phyloP scores from a whole-genome alignment of 768 basidiomycete species.

The Rhodotorula diobovata region DNA sequence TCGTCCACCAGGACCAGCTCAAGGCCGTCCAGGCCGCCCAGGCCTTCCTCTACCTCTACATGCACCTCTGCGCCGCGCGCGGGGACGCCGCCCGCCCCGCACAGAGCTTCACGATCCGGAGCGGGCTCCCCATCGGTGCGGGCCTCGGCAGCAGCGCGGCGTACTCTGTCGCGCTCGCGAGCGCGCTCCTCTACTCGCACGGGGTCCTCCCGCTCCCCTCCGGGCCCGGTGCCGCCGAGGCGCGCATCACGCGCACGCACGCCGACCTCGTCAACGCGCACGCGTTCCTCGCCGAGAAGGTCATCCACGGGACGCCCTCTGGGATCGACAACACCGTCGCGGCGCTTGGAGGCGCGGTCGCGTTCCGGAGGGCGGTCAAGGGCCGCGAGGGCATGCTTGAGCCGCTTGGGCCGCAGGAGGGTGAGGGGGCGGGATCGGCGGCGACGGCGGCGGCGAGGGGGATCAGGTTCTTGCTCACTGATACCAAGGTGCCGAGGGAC shows the following conservation, averaged over 20 bases:
- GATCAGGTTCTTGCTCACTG: constrained; percentile 80
- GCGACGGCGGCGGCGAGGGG: too few relatives aligned
- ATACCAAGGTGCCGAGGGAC: constrained; percentile 87
- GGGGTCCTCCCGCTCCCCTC: constrained; percentile 56
- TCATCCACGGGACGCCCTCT: constrained; percentile 93
- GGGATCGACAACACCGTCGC: constrained; percentile 95
- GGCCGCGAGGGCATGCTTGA: constrained; percentile 64
- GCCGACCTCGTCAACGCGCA: constrained; percentile 83
- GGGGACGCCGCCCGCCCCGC: constrained; percentile 55
- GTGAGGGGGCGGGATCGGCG: too few relatives aligned
- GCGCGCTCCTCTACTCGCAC: constrained; percentile 71
- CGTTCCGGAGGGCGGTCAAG: constrained; percentile 70
- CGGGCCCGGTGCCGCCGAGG: constrained; percentile 56
- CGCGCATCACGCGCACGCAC: constrained; percentile 54
- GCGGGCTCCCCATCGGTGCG: constrained; percentile 86
- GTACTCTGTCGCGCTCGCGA: constrained; percentile 80
- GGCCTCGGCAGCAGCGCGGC: constrained; percentile 97
- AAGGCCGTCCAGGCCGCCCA: constrained; percentile 52
- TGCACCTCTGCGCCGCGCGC: constrained; percentile 55
- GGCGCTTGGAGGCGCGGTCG: constrained; percentile 84
- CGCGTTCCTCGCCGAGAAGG: constrained; percentile 93
- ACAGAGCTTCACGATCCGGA: constrained; percentile 74
- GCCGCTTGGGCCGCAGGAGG: constrained; percentile 86
- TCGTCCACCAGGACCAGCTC: constrained; percentile 12
- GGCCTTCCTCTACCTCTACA: constrained; percentile 90